phyloP scores from a whole-genome alignment of 2,329 filamentous ascomycete species.

The Eutypa lata region DNA sequence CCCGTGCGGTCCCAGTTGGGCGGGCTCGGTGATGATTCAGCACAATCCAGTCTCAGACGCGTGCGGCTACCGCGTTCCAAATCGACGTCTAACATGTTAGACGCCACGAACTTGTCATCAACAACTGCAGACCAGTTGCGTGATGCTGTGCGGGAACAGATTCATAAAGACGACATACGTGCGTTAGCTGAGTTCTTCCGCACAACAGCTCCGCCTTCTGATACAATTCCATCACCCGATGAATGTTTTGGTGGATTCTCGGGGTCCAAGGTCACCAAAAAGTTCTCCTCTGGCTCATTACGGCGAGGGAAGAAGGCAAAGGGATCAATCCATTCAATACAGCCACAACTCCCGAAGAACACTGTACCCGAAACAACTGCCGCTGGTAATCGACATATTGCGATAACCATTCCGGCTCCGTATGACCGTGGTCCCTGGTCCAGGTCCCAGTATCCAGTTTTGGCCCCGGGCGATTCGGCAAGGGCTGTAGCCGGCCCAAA shows the following conservation, averaged over 20 bases:
- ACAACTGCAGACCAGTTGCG: slow-evolving; percentile 6
- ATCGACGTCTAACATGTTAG: slow-evolving; percentile 24
- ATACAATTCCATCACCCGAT: slow-evolving; percentile 10
- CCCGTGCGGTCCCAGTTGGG: neutral
- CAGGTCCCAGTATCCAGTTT: slow-evolving; percentile 19
- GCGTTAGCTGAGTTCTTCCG: slow-evolving; percentile 19
- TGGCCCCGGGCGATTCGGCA: slow-evolving; percentile 7
- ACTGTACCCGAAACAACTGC: slow-evolving; percentile 13
- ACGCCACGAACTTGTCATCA: slow-evolving; percentile 5
- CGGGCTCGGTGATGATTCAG: neutral
- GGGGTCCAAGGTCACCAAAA: slow-evolving; percentile 4
- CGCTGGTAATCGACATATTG: slow-evolving; percentile 13
- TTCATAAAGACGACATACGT: slow-evolving; percentile 14
- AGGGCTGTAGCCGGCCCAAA: neutral
- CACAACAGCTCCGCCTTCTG: slow-evolving; percentile 17
- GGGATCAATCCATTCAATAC: slow-evolving; percentile 1
- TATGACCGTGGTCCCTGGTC: slow-evolving; percentile 11
- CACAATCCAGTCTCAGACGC: neutral
- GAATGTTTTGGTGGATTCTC: slow-evolving; percentile 11
- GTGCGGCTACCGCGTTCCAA: slow-evolving; percentile 21
- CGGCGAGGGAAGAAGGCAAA: slow-evolving; percentile 16
- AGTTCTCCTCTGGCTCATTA: slow-evolving; percentile 19
- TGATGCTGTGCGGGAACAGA: slow-evolving; percentile 13
- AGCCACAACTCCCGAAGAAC: slow-evolving; percentile 12
- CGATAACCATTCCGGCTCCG: slow-evolving; percentile 11